phyloP scores from a whole-genome alignment of 306 rosid genomes.

The Begonia fuchsioides region DNA sequence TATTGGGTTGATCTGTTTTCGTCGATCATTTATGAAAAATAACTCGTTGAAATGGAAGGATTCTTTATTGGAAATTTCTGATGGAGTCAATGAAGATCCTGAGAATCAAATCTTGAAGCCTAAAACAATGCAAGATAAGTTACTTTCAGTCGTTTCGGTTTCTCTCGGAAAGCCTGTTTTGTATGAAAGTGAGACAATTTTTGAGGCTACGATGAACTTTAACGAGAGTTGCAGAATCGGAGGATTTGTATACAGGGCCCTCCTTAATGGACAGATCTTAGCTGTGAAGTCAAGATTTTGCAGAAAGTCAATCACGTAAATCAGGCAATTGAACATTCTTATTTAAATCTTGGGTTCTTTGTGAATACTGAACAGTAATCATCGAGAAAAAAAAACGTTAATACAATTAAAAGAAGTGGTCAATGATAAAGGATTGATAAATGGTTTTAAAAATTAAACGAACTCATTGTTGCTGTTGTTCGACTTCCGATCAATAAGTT shows the following conservation, averaged over 20 bases:
- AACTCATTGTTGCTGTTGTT: no score
- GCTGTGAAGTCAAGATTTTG: slow-evolving; percentile 51
- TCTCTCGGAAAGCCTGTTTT: slow-evolving; percentile 51
- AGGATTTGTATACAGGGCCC: slow-evolving; percentile 56
- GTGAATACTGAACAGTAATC: no score
- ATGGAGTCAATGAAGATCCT: slow-evolving; percentile 3
- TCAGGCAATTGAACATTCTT: no score
- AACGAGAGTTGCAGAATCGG: slow-evolving; percentile 39
- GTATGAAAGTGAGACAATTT: slow-evolving; percentile 35
- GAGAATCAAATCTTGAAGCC: neutral
- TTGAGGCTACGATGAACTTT: slow-evolving; percentile 55
- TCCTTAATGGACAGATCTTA: slow-evolving; percentile 28
- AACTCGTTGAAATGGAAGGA: slow-evolving; percentile 17
- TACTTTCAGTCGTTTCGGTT: slow-evolving; percentile 59
- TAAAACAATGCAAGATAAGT: slow-evolving; percentile 14
- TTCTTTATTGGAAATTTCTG: slow-evolving; percentile 27
- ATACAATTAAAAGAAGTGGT: no score
- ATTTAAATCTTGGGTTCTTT: no score
- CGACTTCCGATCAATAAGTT: no score
- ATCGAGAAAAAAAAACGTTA: no score
- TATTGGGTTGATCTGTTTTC: slow-evolving; percentile 10
- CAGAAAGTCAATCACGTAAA: slow-evolving; percentile 74
- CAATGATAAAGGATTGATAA: no score
- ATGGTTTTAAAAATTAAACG: no score
- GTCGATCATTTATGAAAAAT: slow-evolving; percentile 16